Conservation (phyloP, 805 yeast genomes). For the Ascoidea tarda region DNA sequence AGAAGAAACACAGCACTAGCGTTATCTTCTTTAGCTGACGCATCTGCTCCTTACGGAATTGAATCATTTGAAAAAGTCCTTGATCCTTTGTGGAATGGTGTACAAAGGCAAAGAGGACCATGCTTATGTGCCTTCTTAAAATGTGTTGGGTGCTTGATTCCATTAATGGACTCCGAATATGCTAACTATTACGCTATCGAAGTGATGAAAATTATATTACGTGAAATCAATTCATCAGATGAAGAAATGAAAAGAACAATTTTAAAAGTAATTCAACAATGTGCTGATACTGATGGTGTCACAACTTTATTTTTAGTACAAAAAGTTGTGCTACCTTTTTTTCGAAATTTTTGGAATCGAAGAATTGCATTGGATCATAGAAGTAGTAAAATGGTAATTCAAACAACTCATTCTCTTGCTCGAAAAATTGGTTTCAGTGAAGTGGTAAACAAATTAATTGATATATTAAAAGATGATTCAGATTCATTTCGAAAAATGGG, state of each 20-base stretch:
- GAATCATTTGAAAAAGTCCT: slow-evolving; percentile 68
- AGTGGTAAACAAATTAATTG: slow-evolving; percentile 41
- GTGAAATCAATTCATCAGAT: slow-evolving; percentile 73
- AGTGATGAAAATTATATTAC: slow-evolving; percentile 45
- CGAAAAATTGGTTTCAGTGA: slow-evolving; percentile 50
- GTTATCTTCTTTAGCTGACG: slow-evolving; percentile 62
- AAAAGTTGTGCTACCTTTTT: slow-evolving; percentile 46
- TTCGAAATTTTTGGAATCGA: slow-evolving; percentile 69
- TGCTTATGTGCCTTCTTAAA: slow-evolving; percentile 61
- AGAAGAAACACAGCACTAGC: slow-evolving; percentile 62
- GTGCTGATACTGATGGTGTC: slow-evolving; percentile 42
- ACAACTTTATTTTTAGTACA: slow-evolving; percentile 30
- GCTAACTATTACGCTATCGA: slow-evolving; percentile 68
- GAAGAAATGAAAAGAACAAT: slow-evolving; percentile 77
- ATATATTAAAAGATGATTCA: slow-evolving; percentile 63
- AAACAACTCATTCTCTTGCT: slow-evolving; percentile 57
- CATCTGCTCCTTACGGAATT: slow-evolving; percentile 77
- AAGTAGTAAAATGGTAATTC: slow-evolving; percentile 45
- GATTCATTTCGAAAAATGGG: slow-evolving; percentile 73
- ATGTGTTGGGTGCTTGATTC: slow-evolving; percentile 69
- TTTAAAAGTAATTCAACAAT: slow-evolving; percentile 48
- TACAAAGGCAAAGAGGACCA: slow-evolving; percentile 64
- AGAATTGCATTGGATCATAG: slow-evolving; percentile 60
- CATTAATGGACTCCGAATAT: slow-evolving; percentile 77
- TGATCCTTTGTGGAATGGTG: slow-evolving; percentile 73